Base-by-base conservation (phyloP, 805 yeast genomes). In the Cephaloascus albidus region DNA sequence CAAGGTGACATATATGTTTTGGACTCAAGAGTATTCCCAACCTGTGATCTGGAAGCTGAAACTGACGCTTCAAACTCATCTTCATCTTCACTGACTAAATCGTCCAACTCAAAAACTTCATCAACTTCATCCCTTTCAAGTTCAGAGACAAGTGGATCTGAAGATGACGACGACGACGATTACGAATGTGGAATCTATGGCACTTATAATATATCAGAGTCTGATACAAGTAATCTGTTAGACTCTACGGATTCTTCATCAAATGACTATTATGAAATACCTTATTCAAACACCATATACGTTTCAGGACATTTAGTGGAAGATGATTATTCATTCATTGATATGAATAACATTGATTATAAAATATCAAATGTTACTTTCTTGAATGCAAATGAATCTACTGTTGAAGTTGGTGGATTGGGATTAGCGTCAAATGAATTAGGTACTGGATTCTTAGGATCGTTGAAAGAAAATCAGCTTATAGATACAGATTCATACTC, bases 401-500 rank as follows among this genome's bases (percentile, higher is more conserved):
- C 52, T 38, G 58, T 59, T 17, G 41, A 52, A 4, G 50, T 57
- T 12, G 80, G 79, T 23, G 68, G 69, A 0, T 45, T 75, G 6
- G 80, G 78, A 4, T 43, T 74, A 2, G 68, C 70, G n/a, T 61
- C 67, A 3, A 34, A 45, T 12, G 42, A 45, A 3, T 38, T 45
- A 6, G 43, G 41, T 15, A 40, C 46, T 2, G 49, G 36, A 41
- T 56, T 73, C 33, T 47, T 74, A 18, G 53, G 61, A 4, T 38
- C 49, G 3, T 47, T 74, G 39, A 57, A 48, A 3, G 43, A 50
- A 1, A 38, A 49, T 1, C 58, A 52, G 1, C 14, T 55, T 4
- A 61, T 72, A 20, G 50, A 57, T 26, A 45, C 70, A 2, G 49
- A 65, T 3, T 60, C 74, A 0, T 75, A 67, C 48, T 74, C 80